These are phyloP conservation scores for Hymenoscyphus occultus DNA, from an alignment of 2,329 filamentous ascomycete genomes.

Conservation along the genomic window DNA sequence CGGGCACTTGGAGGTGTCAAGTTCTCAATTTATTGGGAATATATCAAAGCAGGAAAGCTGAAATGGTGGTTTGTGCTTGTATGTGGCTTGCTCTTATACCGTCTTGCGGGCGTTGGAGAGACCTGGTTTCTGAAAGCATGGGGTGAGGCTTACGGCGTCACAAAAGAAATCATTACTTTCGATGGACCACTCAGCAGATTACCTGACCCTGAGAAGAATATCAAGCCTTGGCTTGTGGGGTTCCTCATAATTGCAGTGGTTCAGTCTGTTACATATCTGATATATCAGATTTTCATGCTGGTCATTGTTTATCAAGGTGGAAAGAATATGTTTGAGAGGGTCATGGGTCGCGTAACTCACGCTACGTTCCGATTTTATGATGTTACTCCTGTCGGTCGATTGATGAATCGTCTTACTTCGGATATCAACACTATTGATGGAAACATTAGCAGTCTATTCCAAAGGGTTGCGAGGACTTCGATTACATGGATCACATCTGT, in stretches of 20 bases:
- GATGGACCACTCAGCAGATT: conserved; percentile 47
- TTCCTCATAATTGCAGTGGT: conserved; percentile 65
- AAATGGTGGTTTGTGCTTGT: conserved; percentile 69
- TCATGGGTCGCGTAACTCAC: conserved; percentile 69
- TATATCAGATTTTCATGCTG: conserved; percentile 66
- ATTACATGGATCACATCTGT: conserved; percentile 73
- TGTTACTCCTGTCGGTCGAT: conserved; percentile 78
- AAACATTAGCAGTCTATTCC: conserved; percentile 73
- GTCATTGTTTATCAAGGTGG: conserved; percentile 78
- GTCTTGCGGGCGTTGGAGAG: conserved; percentile 62
- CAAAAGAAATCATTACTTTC: conserved; percentile 26
- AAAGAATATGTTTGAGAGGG: conserved; percentile 68
- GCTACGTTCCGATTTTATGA: conserved; percentile 91
- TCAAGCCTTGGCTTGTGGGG: conserved; percentile 70
- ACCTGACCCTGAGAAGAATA: conserved; percentile 64
- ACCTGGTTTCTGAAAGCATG: conserved; percentile 84
- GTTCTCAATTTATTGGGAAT: conserved; percentile 75
- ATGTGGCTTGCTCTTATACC: conserved; percentile 59
- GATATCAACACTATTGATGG: conserved; percentile 90
- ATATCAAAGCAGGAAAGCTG: conserved; percentile 76
- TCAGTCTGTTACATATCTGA: conserved; percentile 56
- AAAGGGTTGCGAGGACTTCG: conserved; percentile 64
- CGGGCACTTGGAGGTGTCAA: conserved; percentile 74
- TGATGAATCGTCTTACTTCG: conserved; percentile 90
- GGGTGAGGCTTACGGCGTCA: conserved; percentile 68